Base-by-base conservation (phyloP, 163 green algal species). In the Scenedesmus sp. region DNA sequence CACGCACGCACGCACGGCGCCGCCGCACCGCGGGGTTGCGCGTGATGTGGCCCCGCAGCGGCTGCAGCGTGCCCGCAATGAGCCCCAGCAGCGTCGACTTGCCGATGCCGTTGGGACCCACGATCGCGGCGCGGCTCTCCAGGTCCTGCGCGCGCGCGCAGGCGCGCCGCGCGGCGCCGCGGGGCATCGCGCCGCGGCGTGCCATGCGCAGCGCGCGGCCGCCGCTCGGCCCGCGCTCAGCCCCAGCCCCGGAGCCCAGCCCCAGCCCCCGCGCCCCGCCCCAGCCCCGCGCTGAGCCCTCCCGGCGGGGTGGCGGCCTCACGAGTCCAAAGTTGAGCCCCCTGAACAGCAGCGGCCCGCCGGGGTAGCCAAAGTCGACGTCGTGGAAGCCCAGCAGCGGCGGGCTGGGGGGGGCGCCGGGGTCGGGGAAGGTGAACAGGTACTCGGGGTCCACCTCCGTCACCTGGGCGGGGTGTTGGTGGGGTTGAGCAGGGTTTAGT, bases 31-130 rank as follows among this genome's bases (percentile, higher is more conserved):
- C 79, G 33, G 91, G 93, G 89, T 99, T 97, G 15, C 96, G 81
- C 54, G 92, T 95, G 42, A 99, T 92, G 58, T 90, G 91, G 53
- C 96, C 96, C 53, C 90, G 82, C 14, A 91, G 88, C 5, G 94
- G 88, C 22, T 95, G 89, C 74, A 99, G 79, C 11, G 94, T 87
- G 13, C 96, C 96, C 7, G 89, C 89, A 91, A 99, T 98, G 50
- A 99, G 90, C 85, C 97, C 97, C 28, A 99, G 87, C 64, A 99
- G 88, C 48, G 95, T 99, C 1, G 92, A 97, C 88, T 99, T 98
- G 64, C 93, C 93, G 36, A 86, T 63, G 60, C 74, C 91, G 78
- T 96, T 96, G 42, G 91, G 90, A 2, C 91, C 91, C 24, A 96
- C 91, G 7, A 96, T 89, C 18, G 91, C 91, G 24, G 93, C 83